A percentile compares a stretch with the other conserved stretches of the same genome.
Conservation (phyloP, 768 basidiomycete genomes). For the Antrodiella citrinella region DNA sequence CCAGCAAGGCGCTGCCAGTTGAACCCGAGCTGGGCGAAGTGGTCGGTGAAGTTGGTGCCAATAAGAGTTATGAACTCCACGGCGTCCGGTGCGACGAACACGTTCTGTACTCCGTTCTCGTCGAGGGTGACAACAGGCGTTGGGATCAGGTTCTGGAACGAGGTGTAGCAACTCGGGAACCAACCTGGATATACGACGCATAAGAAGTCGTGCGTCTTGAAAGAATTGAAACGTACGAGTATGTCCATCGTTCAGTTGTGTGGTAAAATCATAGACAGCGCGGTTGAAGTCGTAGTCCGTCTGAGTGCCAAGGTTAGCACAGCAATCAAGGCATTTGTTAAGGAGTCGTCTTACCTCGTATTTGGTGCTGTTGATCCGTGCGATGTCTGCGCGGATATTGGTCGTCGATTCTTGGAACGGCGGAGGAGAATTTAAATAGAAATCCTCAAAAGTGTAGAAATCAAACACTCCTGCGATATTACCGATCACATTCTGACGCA, state of each 20-base stretch:
- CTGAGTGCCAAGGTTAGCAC: constrained; percentile 22
- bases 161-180: constrained; percentile 48
- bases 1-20: constrained; percentile 56
- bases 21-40: constrained; percentile 41
- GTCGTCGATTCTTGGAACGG: constrained; percentile 40
- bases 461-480: constrained; percentile 26
- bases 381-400: constrained; percentile 43
- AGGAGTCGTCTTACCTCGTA: constrained; percentile 29
- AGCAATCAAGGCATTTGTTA: not conserved
- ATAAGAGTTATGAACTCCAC: constrained; percentile 41
- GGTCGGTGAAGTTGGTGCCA: constrained; percentile 36
- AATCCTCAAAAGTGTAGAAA: constrained; percentile 34
- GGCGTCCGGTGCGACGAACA: constrained; percentile 48
- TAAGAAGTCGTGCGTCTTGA: not conserved
- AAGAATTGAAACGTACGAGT: constrained; percentile 34
- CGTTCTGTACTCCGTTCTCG: constrained; percentile 32
- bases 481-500: constrained; percentile 28
- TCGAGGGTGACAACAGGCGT: constrained; percentile 47
- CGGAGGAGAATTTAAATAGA: constrained; percentile 27
- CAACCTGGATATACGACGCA: constrained; percentile 31
- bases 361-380: constrained; percentile 37
- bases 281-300: constrained; percentile 61
- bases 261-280: constrained; percentile 47
- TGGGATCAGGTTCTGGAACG: constrained; percentile 39
- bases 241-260: constrained; percentile 56